phyloP scores from a whole-genome alignment of 2,329 filamentous ascomycete species.

The Hortaea sp. region DNA sequence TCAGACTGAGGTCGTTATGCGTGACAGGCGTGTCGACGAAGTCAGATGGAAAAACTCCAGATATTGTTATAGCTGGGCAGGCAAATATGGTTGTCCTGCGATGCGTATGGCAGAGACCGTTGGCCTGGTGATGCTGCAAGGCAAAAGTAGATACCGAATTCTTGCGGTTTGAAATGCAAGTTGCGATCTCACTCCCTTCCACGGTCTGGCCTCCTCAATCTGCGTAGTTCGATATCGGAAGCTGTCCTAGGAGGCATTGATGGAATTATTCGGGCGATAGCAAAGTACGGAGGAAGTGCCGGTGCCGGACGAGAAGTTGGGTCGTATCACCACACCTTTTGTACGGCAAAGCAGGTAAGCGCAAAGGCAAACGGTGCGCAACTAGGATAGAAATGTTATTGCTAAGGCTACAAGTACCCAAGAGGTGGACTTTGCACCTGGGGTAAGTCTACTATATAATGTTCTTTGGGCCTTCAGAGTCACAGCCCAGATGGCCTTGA shows the following conservation, averaged over 20 bases:
- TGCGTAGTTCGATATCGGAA: constrained; percentile 1
- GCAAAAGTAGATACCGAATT: no score
- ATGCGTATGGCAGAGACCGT: background rate
- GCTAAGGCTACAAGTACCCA: background rate
- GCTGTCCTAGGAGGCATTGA: constrained; percentile 1
- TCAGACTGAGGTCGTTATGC: no score
- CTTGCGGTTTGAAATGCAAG: background rate
- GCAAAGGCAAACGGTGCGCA: background rate
- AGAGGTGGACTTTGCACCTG: background rate
- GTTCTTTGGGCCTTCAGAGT: background rate
- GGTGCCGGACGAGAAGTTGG: background rate
- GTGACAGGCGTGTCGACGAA: no score
- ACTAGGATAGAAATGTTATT: background rate
- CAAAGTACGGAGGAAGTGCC: background rate
- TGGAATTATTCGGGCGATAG: background rate
- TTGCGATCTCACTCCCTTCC: background rate
- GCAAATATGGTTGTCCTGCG: no score
- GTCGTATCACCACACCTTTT: constrained; percentile 1
- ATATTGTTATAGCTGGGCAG: no score
- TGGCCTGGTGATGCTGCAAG: background rate
- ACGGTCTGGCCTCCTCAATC: constrained; percentile 3
- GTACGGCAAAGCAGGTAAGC: background rate
- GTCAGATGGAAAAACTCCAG: no score
- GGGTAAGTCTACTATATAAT: background rate
- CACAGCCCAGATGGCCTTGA: background rate